Percentiles rank a stretch among this genome's conserved stretches.
Evolutionary conservation across 306 rosid genomes (phyloP).

Genomic region (Rosa rugosa): DNA sequence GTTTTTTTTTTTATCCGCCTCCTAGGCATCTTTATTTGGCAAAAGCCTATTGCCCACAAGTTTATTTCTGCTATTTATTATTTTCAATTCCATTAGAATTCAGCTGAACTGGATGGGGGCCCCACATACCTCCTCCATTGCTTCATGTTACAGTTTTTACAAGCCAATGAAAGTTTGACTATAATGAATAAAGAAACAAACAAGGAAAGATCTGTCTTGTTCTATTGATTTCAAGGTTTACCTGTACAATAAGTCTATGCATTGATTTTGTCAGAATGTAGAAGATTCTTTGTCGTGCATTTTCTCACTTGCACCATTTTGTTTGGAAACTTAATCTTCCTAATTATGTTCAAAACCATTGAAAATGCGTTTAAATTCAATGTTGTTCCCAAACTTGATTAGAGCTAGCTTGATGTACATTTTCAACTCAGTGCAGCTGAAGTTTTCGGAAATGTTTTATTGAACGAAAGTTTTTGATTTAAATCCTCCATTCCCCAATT

Average conservation of each 20-base stretch:
- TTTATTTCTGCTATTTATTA: not conserved
- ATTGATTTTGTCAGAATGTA: not conserved
- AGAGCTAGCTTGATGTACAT: not conserved
- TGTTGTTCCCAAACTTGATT: not conserved
- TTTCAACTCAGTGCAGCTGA: not conserved
- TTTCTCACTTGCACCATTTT: not conserved
- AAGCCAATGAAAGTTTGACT: not conserved
- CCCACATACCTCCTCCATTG: not conserved
- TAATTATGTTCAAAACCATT: not conserved
- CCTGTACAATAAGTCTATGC: not conserved
- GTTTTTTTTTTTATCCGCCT: slow-evolving; percentile 9
- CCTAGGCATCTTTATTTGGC: slow-evolving; percentile 14
- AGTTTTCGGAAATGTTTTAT: not conserved
- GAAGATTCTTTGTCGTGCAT: not conserved
- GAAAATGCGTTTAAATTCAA: not conserved
- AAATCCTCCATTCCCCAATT: not conserved
- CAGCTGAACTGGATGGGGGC: not conserved
- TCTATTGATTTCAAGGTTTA: not conserved
- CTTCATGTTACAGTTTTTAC: not conserved
- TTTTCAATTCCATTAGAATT: slow-evolving; percentile 11
- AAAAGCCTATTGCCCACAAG: not conserved
- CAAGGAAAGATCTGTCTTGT: not conserved
- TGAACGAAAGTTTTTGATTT: not conserved
- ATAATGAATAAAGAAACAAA: not conserved
- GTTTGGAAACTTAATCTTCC: not conserved